A percentile compares a stretch with the other conserved stretches of the same genome.
Evolutionary conservation across 495 filamentous ascomycete genomes (phyloP).

Genomic region (Penicillium nucicola): DNA sequence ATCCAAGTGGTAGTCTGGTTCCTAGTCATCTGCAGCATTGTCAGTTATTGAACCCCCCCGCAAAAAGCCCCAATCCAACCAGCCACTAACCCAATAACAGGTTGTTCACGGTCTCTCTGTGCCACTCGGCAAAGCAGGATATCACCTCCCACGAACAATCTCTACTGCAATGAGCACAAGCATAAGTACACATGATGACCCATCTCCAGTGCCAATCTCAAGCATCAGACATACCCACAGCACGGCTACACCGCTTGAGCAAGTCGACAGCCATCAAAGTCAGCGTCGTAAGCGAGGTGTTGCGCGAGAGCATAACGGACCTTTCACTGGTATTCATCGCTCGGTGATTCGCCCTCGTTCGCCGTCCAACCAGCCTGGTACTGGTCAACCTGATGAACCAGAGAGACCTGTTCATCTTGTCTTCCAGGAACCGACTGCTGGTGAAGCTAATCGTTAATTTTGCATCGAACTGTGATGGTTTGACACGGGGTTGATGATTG

Average conservation of each 20-base stretch:
- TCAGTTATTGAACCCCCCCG: slow-evolving; percentile 41
- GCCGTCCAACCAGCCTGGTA: slow-evolving; percentile 19
- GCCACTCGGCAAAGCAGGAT: slow-evolving; percentile 77
- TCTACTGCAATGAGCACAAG: slow-evolving; percentile 53
- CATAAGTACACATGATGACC: slow-evolving; percentile 29
- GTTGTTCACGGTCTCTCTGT: slow-evolving; percentile 85
- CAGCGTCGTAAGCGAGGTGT: slow-evolving; percentile 24
- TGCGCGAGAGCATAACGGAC: not conserved
- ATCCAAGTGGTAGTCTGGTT: slow-evolving; percentile 82
- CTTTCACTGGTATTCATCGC: slow-evolving; percentile 51
- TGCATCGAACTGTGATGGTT: not conserved
- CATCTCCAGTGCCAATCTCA: slow-evolving; percentile 29
- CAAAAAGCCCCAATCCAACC: not conserved
- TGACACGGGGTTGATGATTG: not conserved
- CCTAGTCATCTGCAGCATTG: slow-evolving; percentile 79
- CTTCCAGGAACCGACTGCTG: not conserved
- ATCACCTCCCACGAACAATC: slow-evolving; percentile 73
- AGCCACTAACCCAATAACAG: slow-evolving; percentile 38
- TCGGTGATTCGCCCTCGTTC: slow-evolving; percentile 35
- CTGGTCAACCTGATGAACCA: slow-evolving; percentile 29
- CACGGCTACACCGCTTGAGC: slow-evolving; percentile 29
- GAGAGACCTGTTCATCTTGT: slow-evolving; percentile 29
- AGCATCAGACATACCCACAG: slow-evolving; percentile 32
- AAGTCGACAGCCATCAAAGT: slow-evolving; percentile 17
- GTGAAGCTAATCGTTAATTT: not conserved